Percentiles rank a stretch among this genome's conserved stretches.
These are phyloP conservation scores for Acanthamoeba sp. DNA, from an alignment of 208 protist species.

Conservation along the genomic window DNA sequence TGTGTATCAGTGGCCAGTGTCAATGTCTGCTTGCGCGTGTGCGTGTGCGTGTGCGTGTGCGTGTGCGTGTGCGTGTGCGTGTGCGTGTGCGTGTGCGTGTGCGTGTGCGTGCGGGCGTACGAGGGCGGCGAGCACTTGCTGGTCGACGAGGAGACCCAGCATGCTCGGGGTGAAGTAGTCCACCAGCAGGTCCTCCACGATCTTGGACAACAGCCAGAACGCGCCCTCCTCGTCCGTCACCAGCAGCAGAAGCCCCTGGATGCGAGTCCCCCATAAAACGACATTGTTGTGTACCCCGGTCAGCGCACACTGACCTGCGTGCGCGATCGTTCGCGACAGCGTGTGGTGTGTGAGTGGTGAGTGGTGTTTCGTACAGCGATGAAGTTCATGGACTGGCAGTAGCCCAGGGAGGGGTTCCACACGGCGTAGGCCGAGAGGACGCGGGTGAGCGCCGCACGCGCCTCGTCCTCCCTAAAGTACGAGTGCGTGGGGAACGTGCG, in stretches of 20 bases:
- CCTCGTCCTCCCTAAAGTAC: slow-evolving; percentile 58
- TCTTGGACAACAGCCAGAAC: slow-evolving; percentile 73
- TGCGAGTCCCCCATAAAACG: neutral
- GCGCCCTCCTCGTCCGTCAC: slow-evolving; percentile 70
- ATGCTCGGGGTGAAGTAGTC: slow-evolving; percentile 68
- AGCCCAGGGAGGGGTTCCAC: slow-evolving; percentile 57
- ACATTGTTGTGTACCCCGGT: neutral
- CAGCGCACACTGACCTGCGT: neutral
- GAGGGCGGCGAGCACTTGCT: slow-evolving; percentile 46
- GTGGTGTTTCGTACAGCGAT: slow-evolving; percentile 56
- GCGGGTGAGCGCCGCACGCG: slow-evolving; percentile 8
- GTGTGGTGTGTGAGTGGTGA: too few species aligned
- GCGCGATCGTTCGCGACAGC: too few species aligned
- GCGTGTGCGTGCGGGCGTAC: neutral
- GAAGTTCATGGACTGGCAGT: slow-evolving; percentile 79
- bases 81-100: neutral
- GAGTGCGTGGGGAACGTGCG: slow-evolving; percentile 61
- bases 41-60: too few species aligned
- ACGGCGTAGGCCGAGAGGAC: slow-evolving; percentile 68
- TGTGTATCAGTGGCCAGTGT: neutral
- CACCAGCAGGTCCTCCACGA: slow-evolving; percentile 60
- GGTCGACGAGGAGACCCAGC: slow-evolving; percentile 70
- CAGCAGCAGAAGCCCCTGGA: slow-evolving; percentile 32
- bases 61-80: neutral
- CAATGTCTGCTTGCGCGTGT: neutral